Conservation (phyloP, 345 rosid species). For the Conringia planisiliqua region DNA sequence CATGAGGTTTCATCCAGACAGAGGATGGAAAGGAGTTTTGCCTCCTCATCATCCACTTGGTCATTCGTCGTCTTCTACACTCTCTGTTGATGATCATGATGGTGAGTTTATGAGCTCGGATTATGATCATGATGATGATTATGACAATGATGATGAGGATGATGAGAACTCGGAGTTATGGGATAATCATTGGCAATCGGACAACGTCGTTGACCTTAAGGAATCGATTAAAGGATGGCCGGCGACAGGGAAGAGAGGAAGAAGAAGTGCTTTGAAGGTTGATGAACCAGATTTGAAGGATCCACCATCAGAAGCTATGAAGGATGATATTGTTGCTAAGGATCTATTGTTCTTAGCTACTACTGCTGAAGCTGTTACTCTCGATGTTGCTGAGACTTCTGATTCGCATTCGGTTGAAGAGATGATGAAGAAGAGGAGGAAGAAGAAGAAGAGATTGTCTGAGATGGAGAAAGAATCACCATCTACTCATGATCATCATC, state of each 20-base stretch:
- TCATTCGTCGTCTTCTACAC: constrained; percentile 32
- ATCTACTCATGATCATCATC: not conserved
- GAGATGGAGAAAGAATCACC: constrained; percentile 38
- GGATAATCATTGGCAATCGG: not conserved
- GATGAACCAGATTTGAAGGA: constrained; percentile 21
- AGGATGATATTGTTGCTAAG: constrained; percentile 27
- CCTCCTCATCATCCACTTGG: constrained; percentile 31
- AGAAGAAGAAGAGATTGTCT: constrained; percentile 34
- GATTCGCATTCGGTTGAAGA: not conserved
- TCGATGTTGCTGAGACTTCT: not conserved
- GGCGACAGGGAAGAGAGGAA: constrained; percentile 38
- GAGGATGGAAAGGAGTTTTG: constrained; percentile 50
- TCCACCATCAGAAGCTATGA: constrained; percentile 3
- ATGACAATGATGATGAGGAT: not conserved
- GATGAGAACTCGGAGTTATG: constrained; percentile 26
- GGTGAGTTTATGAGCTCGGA: constrained; percentile 22
- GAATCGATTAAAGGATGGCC: constrained; percentile 38
- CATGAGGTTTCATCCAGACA: constrained; percentile 56
- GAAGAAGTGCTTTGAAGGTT: constrained; percentile 16
- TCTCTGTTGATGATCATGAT: constrained; percentile 31
- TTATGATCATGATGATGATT: constrained; percentile 15
- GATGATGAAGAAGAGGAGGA: constrained; percentile 15
- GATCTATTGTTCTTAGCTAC: constrained; percentile 37
- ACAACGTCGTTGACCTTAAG: constrained; percentile 26
- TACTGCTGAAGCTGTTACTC: constrained; percentile 15